phyloP scores from a whole-genome alignment of 371 early-diverging fungal species.

The Syncephalis fuscata region DNA sequence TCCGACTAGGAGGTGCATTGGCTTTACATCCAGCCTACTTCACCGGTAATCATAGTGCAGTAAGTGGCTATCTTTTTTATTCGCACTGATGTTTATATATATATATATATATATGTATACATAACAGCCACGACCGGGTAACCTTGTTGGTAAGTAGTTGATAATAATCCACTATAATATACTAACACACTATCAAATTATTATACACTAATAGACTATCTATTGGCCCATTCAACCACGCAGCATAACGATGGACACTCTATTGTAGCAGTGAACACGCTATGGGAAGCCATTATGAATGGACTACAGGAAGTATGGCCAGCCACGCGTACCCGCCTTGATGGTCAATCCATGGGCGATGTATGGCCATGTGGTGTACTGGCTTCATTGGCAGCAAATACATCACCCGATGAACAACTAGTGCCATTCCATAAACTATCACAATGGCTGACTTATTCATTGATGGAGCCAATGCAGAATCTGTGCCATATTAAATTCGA shows the following conservation, averaged over 20 bases:
- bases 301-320: slow-evolving; percentile 64
- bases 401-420: slow-evolving; percentile 21
- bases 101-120: neutral
- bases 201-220: slow-evolving; percentile 54
- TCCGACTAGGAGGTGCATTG: slow-evolving; percentile 42
- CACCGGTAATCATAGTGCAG: slow-evolving; percentile 12
- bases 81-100: neutral
- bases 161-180: slow-evolving; percentile 41
- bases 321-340: slow-evolving; percentile 46
- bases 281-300: slow-evolving; percentile 70
- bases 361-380: slow-evolving; percentile 68
- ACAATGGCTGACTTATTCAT: slow-evolving; percentile 88
- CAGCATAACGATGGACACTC: slow-evolving; percentile 3
- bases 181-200: slow-evolving; percentile 12
- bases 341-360: slow-evolving; percentile 69
- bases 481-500: slow-evolving; percentile 30
- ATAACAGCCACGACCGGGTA: slow-evolving; percentile 53
- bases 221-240: slow-evolving; percentile 35
- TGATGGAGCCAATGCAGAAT: slow-evolving; percentile 63
- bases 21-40: slow-evolving; percentile 39
- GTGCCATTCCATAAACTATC: slow-evolving; percentile 87
- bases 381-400: slow-evolving; percentile 2
- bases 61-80: no score
- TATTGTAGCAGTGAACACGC: slow-evolving; percentile 28
- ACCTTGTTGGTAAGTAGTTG: slow-evolving; percentile 41